Conservation (phyloP, 108 stramenopile genomes). For the Cyclotella baltica region DNA sequence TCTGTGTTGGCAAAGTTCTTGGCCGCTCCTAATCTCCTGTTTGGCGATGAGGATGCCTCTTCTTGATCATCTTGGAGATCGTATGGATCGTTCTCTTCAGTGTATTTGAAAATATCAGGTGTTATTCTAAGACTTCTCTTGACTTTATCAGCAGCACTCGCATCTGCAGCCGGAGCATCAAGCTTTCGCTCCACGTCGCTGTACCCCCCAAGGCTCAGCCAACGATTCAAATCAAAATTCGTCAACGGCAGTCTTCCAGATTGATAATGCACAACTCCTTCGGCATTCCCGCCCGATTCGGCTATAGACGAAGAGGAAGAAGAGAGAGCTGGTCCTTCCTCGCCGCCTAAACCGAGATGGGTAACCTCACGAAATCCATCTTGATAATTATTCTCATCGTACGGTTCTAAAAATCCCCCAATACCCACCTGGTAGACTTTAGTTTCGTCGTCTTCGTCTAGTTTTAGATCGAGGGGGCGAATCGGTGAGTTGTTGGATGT, state of each 20-base stretch:
- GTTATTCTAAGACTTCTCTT: background rate
- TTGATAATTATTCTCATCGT: conserved; percentile 40
- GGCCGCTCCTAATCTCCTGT: background rate
- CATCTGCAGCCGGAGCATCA: no score
- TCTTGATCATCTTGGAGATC: background rate
- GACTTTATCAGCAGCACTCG: background rate
- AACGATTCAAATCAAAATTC: conserved; percentile 30
- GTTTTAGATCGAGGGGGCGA: conserved; percentile 21
- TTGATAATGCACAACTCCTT: background rate
- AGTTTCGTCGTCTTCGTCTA: conserved; percentile 9
- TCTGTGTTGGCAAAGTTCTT: conserved; percentile 4
- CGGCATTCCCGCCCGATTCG: conserved; percentile 5
- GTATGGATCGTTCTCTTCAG: conserved; percentile 20
- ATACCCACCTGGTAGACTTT: conserved; percentile 34
- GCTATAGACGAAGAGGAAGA: background rate
- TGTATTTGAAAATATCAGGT: conserved; percentile 18
- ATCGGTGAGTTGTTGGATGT: background rate
- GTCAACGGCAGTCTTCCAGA: conserved; percentile 2
- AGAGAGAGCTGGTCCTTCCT: conserved; percentile 4
- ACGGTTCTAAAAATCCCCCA: conserved; percentile 43
- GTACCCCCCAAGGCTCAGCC: background rate
- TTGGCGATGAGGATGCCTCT: background rate
- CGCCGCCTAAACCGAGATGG: background rate
- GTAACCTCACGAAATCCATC: background rate
- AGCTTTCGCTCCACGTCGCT: conserved; percentile 6